Conservation (phyloP, 2,329 filamentous ascomycete genomes). For the Aspergillus hiratsukae region DNA sequence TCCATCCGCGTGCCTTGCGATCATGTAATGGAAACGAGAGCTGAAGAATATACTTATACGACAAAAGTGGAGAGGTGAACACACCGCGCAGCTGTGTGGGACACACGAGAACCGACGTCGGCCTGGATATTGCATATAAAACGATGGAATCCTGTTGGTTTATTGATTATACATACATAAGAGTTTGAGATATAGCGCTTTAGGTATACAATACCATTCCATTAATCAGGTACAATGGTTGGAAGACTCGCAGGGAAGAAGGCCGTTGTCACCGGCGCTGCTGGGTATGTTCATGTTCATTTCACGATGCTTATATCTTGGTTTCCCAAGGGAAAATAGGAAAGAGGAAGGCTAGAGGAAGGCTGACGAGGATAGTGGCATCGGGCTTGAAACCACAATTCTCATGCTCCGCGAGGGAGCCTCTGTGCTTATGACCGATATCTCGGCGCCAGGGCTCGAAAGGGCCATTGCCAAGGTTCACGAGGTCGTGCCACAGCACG, state of each 20-base stretch:
- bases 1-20: background rate
- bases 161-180: background rate
- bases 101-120: background rate
- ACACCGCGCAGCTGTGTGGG: background rate
- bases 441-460: conserved; percentile 71
- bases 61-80: background rate
- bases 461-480: conserved; percentile 72
- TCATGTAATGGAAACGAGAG: background rate
- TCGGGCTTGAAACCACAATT: conserved; percentile 86
- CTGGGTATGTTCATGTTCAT: conserved; percentile 58
- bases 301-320: background rate
- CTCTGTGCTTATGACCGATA: conserved; percentile 78
- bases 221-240: background rate
- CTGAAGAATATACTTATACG: background rate
- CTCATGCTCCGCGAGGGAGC: conserved; percentile 88
- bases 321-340: background rate
- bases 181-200: no score
- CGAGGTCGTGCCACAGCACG: conserved; percentile 57
- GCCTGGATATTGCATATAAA: background rate
- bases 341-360: no score
- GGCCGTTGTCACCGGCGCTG: conserved; percentile 76
- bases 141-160: background rate
- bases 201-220: background rate
- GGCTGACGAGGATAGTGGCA: conserved; percentile 54
- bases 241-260: conserved; percentile 61